A percentile compares a stretch with the other conserved stretches of the same genome.
Conservation (phyloP, 495 filamentous ascomycete genomes). For the Massariosphaeria phaeospora region DNA sequence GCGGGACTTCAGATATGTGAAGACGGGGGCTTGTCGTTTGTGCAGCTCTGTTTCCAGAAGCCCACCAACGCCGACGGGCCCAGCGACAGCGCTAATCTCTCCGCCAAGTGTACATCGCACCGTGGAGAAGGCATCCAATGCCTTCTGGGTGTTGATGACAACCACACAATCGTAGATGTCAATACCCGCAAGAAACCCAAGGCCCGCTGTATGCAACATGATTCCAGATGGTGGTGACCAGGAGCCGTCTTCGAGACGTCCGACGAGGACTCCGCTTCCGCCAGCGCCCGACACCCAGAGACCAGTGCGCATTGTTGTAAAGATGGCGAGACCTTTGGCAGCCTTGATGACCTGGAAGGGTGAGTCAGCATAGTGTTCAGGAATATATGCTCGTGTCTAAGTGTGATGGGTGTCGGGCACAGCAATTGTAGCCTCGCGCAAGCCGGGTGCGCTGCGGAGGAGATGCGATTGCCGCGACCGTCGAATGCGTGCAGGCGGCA, state of each 20-base stretch:
- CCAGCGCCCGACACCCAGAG: conserved; percentile 87
- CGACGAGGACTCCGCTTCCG: conserved; percentile 76
- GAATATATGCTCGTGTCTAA: no score
- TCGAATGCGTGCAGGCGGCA: not conserved
- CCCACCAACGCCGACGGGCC: conserved; percentile 71
- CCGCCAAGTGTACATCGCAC: conserved; percentile 71
- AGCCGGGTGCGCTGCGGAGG: no score
- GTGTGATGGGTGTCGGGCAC: no score
- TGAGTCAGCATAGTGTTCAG: no score
- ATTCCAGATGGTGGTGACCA: conserved; percentile 90
- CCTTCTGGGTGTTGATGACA: conserved; percentile 78
- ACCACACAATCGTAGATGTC: conserved; percentile 93
- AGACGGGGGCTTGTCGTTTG: conserved; percentile 67
- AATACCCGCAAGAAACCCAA: conserved; percentile 84
- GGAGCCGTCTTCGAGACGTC: conserved; percentile 69
- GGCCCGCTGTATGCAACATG: conserved; percentile 75
- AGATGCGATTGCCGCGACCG: not conserved
- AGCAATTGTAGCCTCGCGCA: no score
- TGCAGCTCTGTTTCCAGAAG: conserved; percentile 69
- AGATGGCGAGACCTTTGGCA: conserved; percentile 82
- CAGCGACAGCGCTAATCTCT: conserved; percentile 70
- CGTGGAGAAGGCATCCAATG: conserved; percentile 73
- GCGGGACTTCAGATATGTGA: conserved; percentile 82
- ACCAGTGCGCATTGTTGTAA: conserved; percentile 89
- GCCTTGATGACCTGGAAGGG: conserved; percentile 61